These are phyloP conservation scores for Hapsidospora chrysogenum DNA, from an alignment of 495 filamentous ascomycete species.

Conservation along the genomic window DNA sequence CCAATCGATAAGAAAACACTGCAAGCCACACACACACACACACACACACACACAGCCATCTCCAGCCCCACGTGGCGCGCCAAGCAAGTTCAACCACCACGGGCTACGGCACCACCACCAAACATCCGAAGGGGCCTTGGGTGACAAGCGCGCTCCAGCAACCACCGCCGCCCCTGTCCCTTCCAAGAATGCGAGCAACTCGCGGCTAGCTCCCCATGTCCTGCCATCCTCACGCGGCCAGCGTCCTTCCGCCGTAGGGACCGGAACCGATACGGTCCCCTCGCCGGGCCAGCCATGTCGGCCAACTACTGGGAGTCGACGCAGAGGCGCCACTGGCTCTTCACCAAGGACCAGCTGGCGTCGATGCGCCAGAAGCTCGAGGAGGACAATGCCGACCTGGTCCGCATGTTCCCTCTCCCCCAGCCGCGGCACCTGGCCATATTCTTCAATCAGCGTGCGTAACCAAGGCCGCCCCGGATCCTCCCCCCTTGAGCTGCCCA, in stretches of 20 bases:
- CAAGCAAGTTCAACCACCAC: no score
- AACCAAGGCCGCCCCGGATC: neutral
- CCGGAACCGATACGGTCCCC: neutral
- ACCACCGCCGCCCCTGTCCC: neutral
- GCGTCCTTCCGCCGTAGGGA: neutral
- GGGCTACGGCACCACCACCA: no score
- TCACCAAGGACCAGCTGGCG: conserved; percentile 60
- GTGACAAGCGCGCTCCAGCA: neutral
- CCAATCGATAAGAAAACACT: no score
- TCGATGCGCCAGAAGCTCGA: conserved; percentile 56
- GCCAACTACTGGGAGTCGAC: conserved; percentile 96
- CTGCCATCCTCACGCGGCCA: no score
- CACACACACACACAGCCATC: no score
- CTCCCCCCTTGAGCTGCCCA: neutral
- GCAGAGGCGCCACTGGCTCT: conserved; percentile 79
- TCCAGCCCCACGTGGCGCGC: no score
- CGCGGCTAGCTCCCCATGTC: no score
- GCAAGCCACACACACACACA: no score
- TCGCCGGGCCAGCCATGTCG: conserved; percentile 44
- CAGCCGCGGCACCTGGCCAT: conserved; percentile 71
- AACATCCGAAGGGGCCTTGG: no score
- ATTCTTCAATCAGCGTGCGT: conserved; percentile 77
- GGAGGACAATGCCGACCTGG: conserved; percentile 48
- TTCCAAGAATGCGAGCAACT: no score
- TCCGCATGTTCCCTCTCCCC: conserved; percentile 68